phyloP scores from a whole-genome alignment of 2,329 filamentous ascomycete species.

The Dactylellina leptospora region DNA sequence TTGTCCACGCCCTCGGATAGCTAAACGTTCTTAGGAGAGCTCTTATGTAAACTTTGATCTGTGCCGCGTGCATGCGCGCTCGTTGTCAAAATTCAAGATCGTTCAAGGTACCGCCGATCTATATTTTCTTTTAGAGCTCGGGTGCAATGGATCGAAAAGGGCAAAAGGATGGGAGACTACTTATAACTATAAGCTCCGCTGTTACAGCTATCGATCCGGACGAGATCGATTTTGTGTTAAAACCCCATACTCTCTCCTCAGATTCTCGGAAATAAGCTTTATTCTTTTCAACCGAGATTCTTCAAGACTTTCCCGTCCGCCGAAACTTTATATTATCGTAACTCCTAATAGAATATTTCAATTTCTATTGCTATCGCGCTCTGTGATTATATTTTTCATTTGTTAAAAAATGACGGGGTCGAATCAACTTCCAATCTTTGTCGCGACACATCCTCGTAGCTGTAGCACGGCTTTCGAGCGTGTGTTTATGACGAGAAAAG shows the following conservation, averaged over 20 bases:
- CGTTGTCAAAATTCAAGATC: too few species aligned
- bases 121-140: not conserved
- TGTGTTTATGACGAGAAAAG: slow-evolving; percentile 93
- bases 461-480: slow-evolving; percentile 98
- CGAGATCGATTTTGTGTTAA: not conserved
- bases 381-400: too few species aligned
- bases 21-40: too few species aligned
- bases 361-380: too few species aligned
- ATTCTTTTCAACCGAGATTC: not conserved
- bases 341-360: too few species aligned
- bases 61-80: too few species aligned
- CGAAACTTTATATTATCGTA: too few species aligned
- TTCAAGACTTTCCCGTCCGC: too few species aligned
- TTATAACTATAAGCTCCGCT: too few species aligned
- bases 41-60: too few species aligned
- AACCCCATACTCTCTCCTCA: not conserved
- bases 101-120: not conserved
- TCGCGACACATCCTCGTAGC: slow-evolving; percentile 90
- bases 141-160: not conserved
- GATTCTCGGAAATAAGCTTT: not conserved
- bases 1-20: too few species aligned
- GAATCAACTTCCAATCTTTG: slow-evolving; percentile 73
- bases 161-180: too few species aligned
- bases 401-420: slow-evolving; percentile 60
- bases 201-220: not conserved